Evolutionary conservation across 371 early-diverging fungal species (phyloP).

Genomic region (Lichtheimia hyalospora): DNA sequence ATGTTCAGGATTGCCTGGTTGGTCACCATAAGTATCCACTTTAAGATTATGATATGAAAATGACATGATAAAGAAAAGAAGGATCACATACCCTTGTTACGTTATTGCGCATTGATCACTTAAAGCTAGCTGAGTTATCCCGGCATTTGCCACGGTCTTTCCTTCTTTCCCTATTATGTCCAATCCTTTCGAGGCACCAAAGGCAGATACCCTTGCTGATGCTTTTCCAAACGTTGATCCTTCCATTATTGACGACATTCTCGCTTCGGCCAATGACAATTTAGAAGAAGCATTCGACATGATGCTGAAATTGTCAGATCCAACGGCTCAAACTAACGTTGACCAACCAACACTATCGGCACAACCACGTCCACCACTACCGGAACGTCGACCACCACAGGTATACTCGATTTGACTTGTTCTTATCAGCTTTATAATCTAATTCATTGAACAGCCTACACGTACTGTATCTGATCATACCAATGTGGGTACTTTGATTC

Average conservation of each 20-base stretch:
- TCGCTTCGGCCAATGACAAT: conserved; percentile 9
- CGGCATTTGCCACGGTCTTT: conserved; percentile 1
- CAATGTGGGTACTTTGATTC: neutral
- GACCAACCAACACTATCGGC: neutral
- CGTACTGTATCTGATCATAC: conserved; percentile 3
- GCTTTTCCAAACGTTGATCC: conserved; percentile 19
- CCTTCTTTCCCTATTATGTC: conserved; percentile 3
- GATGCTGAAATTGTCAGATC: conserved; percentile 19
- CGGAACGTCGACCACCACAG: neutral
- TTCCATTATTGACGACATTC: conserved; percentile 14
- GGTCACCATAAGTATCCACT: conserved; percentile 16
- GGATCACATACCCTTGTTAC: neutral
- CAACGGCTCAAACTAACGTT: neutral
- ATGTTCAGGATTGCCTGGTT: conserved; percentile 5
- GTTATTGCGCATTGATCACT: neutral
- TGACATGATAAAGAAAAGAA: too few relatives aligned
- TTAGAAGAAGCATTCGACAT: conserved; percentile 19
- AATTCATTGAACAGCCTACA: neutral
- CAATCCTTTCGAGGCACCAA: conserved; percentile 12
- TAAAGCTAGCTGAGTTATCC: neutral
- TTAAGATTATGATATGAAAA: neutral
- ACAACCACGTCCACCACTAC: conserved; percentile 3
- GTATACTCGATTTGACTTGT: neutral
- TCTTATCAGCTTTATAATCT: neutral
- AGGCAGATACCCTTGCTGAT: conserved; percentile 16